Evolutionary conservation across 208 protist species (phyloP).

Genomic region (Novymonas esmeraldas): DNA sequence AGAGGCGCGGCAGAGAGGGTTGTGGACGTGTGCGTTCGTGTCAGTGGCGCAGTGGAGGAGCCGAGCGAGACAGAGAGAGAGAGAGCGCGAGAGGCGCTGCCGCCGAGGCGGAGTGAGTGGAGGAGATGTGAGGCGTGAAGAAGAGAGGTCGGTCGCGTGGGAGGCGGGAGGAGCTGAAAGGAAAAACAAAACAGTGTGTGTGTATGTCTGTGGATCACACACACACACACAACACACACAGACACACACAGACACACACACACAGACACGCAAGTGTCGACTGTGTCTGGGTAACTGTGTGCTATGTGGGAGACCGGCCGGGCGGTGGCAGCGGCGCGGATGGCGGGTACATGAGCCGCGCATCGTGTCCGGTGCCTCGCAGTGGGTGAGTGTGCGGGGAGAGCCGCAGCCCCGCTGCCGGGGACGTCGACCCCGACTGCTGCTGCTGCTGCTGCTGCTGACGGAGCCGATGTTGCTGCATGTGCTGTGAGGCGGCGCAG

Average conservation of each 20-base stretch:
- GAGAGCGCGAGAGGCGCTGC: not conserved
- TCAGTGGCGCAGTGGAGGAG: not conserved
- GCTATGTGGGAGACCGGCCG: no score
- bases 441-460: conserved; percentile 26
- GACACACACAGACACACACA: no score
- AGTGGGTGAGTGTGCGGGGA: conserved; percentile 1
- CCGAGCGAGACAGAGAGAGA: not conserved
- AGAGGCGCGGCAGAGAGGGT: not conserved
- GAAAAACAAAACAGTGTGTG: no score
- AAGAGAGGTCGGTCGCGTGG: not conserved
- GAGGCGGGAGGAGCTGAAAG: not conserved
- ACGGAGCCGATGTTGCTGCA: conserved; percentile 27
- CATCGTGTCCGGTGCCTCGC: no score
- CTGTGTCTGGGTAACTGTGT: no score
- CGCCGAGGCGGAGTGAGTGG: not conserved
- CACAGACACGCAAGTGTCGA: no score
- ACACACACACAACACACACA: no score
- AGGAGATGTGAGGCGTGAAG: not conserved
- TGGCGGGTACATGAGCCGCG: no score
- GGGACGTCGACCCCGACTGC: not conserved
- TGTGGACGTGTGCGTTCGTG: not conserved
- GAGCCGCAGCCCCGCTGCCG: not conserved
- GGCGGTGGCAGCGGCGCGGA: no score
- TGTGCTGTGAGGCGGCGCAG: conserved; percentile 57
- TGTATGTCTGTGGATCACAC: no score